Evolutionary conservation across 1,139 yeast species (phyloP), one percentile per base, ranked within the genome.

Genomic region (Yamadazyma oceani): DNA sequence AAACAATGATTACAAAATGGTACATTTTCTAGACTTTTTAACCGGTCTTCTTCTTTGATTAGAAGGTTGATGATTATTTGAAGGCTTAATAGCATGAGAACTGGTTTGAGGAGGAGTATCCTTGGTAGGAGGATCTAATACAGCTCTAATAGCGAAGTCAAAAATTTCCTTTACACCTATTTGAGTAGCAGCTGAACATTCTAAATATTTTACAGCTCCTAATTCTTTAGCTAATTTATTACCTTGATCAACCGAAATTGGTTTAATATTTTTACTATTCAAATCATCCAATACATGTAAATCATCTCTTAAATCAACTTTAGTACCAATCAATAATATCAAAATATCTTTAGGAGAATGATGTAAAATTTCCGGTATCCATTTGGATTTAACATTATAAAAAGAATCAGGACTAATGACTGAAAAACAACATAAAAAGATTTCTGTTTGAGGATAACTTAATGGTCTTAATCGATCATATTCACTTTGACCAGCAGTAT

Each of bases 401-500:
- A 84, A 87, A 17, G 94, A 83, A 30, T 84, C 78, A 14, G 94
- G 95, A 50, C 84, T 85, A 35, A 85, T 85, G 9, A 89, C 82
- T 11, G 95, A 85, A 63, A 89, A 89, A 63, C 97, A 89, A 46
- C 88, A 80, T 43, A 89, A 66, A 56, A 89, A 89, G 31, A 89
- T 85, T 53, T 88, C 96, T 0, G 97, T 88, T 55, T 89, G 96
- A 2, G 96, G 96, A 57, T 89, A 89, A 14, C 95, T 85, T 46
- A 89, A 69, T 4, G 97, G 97, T 63, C 97, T 76, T 57, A 89
- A 73, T 46, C 96, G 73, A 60, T 89, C 96, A 61, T 89, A 89
- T 60, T 89, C 97, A 55, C 86, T 85, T 63, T 89, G 97, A 21
- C 97, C 97, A 7, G 97, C 97, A n/a, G 97, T 89, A 74, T 89